These are phyloP conservation scores for Aaosphaeria pasadenensis DNA, from an alignment of 2,329 filamentous ascomycete species.

Conservation along the genomic window DNA sequence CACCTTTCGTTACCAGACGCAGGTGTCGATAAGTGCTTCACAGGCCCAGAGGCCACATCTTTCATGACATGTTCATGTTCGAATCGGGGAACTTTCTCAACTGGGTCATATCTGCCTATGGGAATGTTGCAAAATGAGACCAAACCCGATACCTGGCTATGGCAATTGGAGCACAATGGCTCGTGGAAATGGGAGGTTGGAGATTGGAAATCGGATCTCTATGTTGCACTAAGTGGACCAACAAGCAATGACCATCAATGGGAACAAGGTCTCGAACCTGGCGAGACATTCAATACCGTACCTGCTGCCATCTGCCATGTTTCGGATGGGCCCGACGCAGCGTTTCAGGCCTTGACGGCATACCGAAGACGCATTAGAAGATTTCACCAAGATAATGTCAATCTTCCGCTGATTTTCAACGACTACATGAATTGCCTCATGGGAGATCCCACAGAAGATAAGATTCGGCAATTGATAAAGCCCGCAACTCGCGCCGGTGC, in stretches of 20 bases:
- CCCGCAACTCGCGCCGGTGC: slow-evolving; percentile 1
- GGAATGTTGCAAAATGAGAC: slow-evolving; percentile 1
- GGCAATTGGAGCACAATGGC: slow-evolving; percentile 4
- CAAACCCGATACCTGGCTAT: slow-evolving; percentile 2
- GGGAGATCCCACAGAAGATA: slow-evolving; percentile 3
- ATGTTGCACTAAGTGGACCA: slow-evolving; percentile 2
- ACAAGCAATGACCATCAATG: slow-evolving; percentile 2
- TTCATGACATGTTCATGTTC: not conserved
- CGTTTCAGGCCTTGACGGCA: slow-evolving; percentile 2
- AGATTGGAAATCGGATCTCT: slow-evolving; percentile 2
- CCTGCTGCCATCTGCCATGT: slow-evolving; percentile 1
- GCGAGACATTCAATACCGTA: slow-evolving; percentile 1
- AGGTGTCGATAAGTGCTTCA: slow-evolving; percentile 1
- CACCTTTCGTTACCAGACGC: not conserved
- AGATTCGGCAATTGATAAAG: slow-evolving; percentile 1
- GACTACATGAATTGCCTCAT: slow-evolving; percentile 6
- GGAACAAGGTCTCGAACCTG: slow-evolving; percentile 1
- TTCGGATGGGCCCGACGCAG: not conserved
- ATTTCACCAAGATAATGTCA: not conserved
- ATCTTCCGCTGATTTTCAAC: slow-evolving; percentile 4
- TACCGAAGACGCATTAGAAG: slow-evolving; percentile 1
- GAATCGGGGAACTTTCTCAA: slow-evolving; percentile 1
- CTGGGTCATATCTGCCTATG: slow-evolving; percentile 4
- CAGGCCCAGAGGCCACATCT: not conserved
- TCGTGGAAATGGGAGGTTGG: slow-evolving; percentile 3